A percentile compares a stretch with the other conserved stretches of the same genome.
Evolutionary conservation across 176 grass and related monocot genomes (phyloP).

Genomic region (Hordeum marinum): DNA sequence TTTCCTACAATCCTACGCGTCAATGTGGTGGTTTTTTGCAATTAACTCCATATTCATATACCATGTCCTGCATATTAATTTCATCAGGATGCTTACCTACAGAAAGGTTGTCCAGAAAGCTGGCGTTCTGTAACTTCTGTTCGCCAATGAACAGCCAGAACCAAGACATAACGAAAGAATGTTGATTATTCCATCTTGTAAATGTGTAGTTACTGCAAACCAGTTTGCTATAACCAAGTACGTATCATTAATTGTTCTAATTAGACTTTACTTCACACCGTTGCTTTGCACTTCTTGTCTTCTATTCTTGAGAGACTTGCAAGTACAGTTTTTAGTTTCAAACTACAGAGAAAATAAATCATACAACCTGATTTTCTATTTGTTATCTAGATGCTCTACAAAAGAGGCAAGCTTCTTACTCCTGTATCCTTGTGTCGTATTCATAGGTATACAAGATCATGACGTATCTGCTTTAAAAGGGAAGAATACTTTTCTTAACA

Average conservation of each 20-base stretch:
- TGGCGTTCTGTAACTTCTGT: not conserved
- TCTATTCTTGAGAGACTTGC: not conserved
- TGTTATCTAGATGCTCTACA: not conserved
- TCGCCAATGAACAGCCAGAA: not conserved
- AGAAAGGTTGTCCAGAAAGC: not conserved
- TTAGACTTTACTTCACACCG: not conserved
- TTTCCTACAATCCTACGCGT: no score
- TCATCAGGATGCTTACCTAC: slow-evolving; percentile 22
- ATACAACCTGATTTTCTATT: not conserved
- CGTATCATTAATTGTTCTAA: not conserved
- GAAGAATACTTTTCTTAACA: not conserved
- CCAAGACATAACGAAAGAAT: slow-evolving; percentile 6
- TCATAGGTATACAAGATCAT: not conserved
- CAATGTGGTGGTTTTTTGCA: no score
- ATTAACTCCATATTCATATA: not conserved
- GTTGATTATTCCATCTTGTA: not conserved
- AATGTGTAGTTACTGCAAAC: slow-evolving; percentile 2
- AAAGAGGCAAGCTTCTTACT: not conserved
- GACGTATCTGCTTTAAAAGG: not conserved
- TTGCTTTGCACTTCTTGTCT: not conserved
- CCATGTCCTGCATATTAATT: slow-evolving; percentile 2
- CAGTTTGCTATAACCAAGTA: not conserved
- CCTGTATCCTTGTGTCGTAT: not conserved
- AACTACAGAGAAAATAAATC: not conserved
- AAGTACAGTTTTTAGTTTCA: not conserved